Evolutionary conservation across 192 early-diverging fungal genomes (phyloP), one percentile per base, ranked within the genome.

Genomic region (Backusella macrospora): DNA sequence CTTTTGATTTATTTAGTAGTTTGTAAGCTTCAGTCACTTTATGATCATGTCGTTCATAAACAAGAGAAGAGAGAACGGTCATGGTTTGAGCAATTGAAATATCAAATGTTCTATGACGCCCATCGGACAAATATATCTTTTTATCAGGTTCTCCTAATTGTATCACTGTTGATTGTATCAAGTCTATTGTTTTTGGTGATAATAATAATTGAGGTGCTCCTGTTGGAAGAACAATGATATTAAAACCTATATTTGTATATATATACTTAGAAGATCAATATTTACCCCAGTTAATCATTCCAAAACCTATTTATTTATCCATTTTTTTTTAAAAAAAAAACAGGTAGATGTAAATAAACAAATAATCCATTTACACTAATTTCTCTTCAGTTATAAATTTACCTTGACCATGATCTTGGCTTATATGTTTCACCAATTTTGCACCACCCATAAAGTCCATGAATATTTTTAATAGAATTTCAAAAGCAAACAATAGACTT

Each of bases 11-110:
- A 12, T 29, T 70, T 62, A 14, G 23, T 26, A 13, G 29, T 21
- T 34, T 76, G 18, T 42, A 68, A 6, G 85, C 86, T 9, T 77
- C 34, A 39, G 73, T 79, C 9, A 88, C 86, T 29, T 75, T 68
- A 18, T 76, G 71, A 43, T 81, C 83, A 12, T 86, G 69, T 9
- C 86, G 75, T 48, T 86, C 85, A 43, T 86, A 88, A 0, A 86
- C 74, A 3, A 86, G 43, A 10, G 86, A 71, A 8, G 86, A 82
- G 4, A 87, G 72, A 21, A 80, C 45, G 45, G 83, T 78, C 10
- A 87, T 43, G 4, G 82, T 75, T 40, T 83, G 73, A 4, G 84
- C 83, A 18, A 83, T 72, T 5, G 80, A 77, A 21, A 81, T 55
- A 68, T 86, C 78, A 63, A 86, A 74, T 7, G 44, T 75, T 66